Evolutionary conservation across 352 stramenopile species (phyloP).

Genomic region (Pythium brachiatum): DNA sequence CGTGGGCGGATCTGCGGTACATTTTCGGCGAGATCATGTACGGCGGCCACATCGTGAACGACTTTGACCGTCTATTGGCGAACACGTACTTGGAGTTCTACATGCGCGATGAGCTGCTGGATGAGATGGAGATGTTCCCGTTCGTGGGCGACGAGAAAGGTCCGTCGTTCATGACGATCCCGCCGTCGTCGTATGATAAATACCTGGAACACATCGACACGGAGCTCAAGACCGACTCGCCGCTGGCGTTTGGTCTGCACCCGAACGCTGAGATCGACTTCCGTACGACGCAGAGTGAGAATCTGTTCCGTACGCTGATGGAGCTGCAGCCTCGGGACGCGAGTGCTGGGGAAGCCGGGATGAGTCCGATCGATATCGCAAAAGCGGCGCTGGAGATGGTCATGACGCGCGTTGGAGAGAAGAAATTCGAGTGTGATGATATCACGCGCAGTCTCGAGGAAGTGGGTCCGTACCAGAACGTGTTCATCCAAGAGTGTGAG

Average conservation of each 20-base stretch:
- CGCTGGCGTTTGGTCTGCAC: constrained; percentile 96
- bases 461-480: constrained; percentile 94
- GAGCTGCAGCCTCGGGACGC: constrained; percentile 94
- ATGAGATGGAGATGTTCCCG: constrained; percentile 98
- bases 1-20: constrained; percentile 89
- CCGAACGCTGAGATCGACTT: constrained; percentile 99
- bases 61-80: constrained; percentile 74
- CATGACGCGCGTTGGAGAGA: constrained; percentile 94
- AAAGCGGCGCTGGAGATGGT: constrained; percentile 90
- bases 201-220: constrained; percentile 98
- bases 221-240: constrained; percentile 95
- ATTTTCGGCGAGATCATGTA: constrained; percentile 92
- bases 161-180: constrained; percentile 86
- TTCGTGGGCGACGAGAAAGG: constrained; percentile 97
- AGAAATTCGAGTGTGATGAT: constrained; percentile 97
- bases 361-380: constrained; percentile 93
- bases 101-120: constrained; percentile 89
- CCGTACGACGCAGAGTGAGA: constrained; percentile 95
- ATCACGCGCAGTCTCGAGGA: constrained; percentile 93
- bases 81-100: constrained; percentile 89
- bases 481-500: constrained; percentile 98
- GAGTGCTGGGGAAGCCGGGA: constrained; percentile 77
- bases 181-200: constrained; percentile 97
- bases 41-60: constrained; percentile 86
- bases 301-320: constrained; percentile 94